Evolutionary conservation across 139 green algal genomes (phyloP), one percentile per base, ranked within the genome.

Genomic region (Eudorina sp.): DNA sequence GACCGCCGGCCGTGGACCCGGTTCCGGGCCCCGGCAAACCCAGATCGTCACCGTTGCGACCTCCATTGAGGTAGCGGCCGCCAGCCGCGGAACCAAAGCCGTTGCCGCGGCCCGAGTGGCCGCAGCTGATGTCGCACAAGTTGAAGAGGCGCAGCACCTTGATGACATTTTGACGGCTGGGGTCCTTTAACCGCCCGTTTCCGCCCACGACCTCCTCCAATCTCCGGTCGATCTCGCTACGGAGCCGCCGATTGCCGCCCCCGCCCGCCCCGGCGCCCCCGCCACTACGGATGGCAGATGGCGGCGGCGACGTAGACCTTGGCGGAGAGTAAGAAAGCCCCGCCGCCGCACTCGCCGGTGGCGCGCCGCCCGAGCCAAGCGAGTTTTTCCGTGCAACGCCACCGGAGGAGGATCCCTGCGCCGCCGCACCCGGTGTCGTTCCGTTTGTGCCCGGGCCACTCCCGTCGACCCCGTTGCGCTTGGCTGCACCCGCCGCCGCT

Each of bases 61-160:
- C 69, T 25, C 69, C 80, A 73, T 53, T 77, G 14, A 68, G 68
- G 78, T 81, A 85, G 53, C 46, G 70, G 25, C 81, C 53, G 51
- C 83, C 83, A 7, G 68, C 83, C 4, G 75, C 86, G 1, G 60
- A 25, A 3, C 77, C 58, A 36, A 69, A 69, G 41, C 85, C 85
- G n/a, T 84, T 84, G 73, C 2, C 38, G 8, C 48, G 29, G 27
- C 55, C 43, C 14, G 45, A 27, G 68, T 11, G 87, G 41, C 40
- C 77, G 55, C 69, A 58, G 64, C 84, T 94, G 29, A 98, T 94
- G 90, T 98, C 96, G 81, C 96, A 98, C 21, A 98, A 90, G 92
- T 98, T 98, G 94, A 98, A 98, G 85, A 98, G 92, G 53, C 96
- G 95, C 70, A 98, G 92, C 80, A 96, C 92, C 90, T 95, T 96